These are phyloP conservation scores for Mycena citricolor DNA, from an alignment of 1,284 basidiomycete genomes.

Conservation along the genomic window DNA sequence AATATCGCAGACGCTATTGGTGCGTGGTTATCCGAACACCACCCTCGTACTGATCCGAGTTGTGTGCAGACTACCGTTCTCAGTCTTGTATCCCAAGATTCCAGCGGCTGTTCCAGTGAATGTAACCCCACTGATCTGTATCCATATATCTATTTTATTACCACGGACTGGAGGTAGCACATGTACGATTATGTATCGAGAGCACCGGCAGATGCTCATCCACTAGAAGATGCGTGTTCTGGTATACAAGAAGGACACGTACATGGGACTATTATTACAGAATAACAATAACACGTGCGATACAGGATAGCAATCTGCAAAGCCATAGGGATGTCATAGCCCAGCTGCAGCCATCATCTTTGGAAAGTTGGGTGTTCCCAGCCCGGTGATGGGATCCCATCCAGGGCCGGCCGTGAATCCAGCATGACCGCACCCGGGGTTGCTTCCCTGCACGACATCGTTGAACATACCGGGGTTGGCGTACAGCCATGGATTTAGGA, in stretches of 20 bases:
- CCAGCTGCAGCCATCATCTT: conserved; percentile 9
- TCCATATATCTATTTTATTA: too few species aligned
- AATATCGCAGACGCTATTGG: conserved; percentile 38
- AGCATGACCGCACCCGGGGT: conserved; percentile 20
- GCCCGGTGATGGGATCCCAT: conserved; percentile 21
- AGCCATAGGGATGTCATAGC: too few species aligned
- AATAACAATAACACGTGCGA: too few species aligned
- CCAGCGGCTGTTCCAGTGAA: conserved; percentile 11
- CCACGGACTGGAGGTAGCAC: too few species aligned
- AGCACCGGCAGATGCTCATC: too few species aligned
- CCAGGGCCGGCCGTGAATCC: conserved; percentile 12
- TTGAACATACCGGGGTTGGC: conserved; percentile 14
- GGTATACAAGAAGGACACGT: too few species aligned
- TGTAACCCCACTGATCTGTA: too few species aligned
- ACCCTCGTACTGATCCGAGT: neutral
- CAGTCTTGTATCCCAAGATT: conserved; percentile 22
- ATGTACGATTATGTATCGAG: too few species aligned
- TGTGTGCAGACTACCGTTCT: conserved; percentile 12
- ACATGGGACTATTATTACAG: too few species aligned
- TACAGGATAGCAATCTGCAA: too few species aligned
- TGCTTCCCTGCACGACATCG: conserved; percentile 10
- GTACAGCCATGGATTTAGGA: conserved; percentile 19
- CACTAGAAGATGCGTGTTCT: too few species aligned
- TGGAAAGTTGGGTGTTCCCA: conserved; percentile 14
- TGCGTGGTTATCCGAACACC: neutral